Conservation (phyloP, 2,329 filamentous ascomycete species). For the Fusarium anguioides region DNA sequence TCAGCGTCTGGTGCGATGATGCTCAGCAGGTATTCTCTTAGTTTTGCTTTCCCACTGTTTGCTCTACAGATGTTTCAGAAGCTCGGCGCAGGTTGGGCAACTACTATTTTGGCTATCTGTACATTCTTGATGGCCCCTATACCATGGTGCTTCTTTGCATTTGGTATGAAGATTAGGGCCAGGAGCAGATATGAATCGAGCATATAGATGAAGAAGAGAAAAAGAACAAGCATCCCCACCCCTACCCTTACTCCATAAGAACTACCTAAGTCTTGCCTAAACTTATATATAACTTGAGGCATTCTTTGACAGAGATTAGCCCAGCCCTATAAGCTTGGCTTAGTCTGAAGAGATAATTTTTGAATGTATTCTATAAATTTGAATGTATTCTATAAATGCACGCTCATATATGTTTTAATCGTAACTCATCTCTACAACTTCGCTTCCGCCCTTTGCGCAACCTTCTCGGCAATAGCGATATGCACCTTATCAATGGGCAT, state of each 20-base stretch:
- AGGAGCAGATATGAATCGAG: constrained; percentile 31
- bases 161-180: neutral
- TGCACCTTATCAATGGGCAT: constrained; percentile 51
- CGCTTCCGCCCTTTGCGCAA: constrained; percentile 39
- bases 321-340: too few relatives aligned
- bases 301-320: too few relatives aligned
- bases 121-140: constrained; percentile 27
- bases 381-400: constrained; percentile 11
- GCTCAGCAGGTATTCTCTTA: constrained; percentile 23
- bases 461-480: constrained; percentile 41
- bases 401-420: constrained; percentile 16
- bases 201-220: neutral
- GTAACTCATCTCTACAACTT: constrained; percentile 14
- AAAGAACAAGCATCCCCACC: too few relatives aligned
- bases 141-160: constrained; percentile 30
- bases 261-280: too few relatives aligned
- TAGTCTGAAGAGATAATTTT: too few relatives aligned
- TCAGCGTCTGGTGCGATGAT: constrained; percentile 30
- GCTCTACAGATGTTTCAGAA: constrained; percentile 28
- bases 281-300: too few relatives aligned
- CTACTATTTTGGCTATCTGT: neutral
- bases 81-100: constrained; percentile 23
- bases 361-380: neutral
- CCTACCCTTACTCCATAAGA: too few relatives aligned
- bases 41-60: constrained; percentile 27